A percentile compares a stretch with the other conserved stretches of the same genome.
phyloP scores from a whole-genome alignment of 345 rosid species.

The Citrus inodora region DNA sequence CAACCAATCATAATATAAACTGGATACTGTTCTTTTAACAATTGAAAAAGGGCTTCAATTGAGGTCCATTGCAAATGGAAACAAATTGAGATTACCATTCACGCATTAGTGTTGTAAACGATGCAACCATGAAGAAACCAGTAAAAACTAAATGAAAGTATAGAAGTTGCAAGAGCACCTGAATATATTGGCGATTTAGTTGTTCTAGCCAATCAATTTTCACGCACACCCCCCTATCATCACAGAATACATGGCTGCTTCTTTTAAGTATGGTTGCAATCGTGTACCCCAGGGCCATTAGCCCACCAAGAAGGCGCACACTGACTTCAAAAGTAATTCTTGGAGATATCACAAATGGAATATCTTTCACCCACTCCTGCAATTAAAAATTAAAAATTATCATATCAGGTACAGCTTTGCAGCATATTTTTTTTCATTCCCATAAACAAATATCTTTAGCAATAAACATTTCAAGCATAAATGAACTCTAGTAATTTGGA shows the following conservation, averaged over 20 bases:
- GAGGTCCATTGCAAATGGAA: neutral
- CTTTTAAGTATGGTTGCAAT: constrained; percentile 95
- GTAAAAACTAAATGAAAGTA: constrained; percentile 7
- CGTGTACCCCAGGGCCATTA: constrained; percentile 98
- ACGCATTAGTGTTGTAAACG: neutral
- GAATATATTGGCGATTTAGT: constrained; percentile 79
- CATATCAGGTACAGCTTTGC: constrained; percentile 1
- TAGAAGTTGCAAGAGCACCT: constrained; percentile 42
- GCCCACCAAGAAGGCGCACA: constrained; percentile 98
- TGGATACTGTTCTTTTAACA: neutral
- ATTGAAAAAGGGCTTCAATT: neutral
- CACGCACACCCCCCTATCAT: constrained; percentile 63
- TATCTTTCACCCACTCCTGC: constrained; percentile 96
- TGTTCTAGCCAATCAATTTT: constrained; percentile 97
- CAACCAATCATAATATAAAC: neutral
- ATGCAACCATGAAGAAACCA: neutral
- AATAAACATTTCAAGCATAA: neutral
- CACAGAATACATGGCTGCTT: constrained; percentile 82
- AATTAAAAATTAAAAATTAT: constrained; percentile 13
- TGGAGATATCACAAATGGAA: constrained; percentile 98
- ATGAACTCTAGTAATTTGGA: neutral
- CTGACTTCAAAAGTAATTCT: constrained; percentile 98
- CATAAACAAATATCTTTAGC: constrained; percentile 2
- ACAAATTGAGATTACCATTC: neutral
- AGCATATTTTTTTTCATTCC: neutral